A percentile compares a stretch with the other conserved stretches of the same genome.
These are phyloP conservation scores for Escovopsis sp. DNA, from an alignment of 2,329 filamentous ascomycete species.

Conservation along the genomic window DNA sequence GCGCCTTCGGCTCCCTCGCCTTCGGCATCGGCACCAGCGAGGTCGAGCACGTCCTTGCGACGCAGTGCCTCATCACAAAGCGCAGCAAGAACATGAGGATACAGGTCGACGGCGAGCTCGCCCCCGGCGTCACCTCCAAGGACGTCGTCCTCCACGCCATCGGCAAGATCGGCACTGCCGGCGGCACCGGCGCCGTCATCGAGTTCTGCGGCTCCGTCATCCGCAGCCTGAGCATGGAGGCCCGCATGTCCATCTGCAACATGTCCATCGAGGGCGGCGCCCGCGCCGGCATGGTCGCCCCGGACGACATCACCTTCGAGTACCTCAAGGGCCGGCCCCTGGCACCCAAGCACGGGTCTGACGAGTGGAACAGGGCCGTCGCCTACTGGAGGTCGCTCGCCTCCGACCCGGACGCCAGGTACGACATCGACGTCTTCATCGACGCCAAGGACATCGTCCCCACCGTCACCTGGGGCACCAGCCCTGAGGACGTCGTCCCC, in stretches of 20 bases:
- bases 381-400: constrained; percentile 78
- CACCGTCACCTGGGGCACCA: constrained; percentile 93
- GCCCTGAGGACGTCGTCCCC: constrained; percentile 87
- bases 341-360: constrained; percentile 68
- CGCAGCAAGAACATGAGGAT: constrained; percentile 98
- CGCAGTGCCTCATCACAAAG: constrained; percentile 87
- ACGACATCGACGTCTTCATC: constrained; percentile 78
- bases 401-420: constrained; percentile 79
- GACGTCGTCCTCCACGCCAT: constrained; percentile 90
- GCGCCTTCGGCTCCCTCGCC: constrained; percentile 85
- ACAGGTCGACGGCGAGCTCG: constrained; percentile 80
- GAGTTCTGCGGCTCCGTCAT: constrained; percentile 97
- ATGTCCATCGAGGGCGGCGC: constrained; percentile 98
- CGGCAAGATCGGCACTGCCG: constrained; percentile 85
- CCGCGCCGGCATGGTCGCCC: constrained; percentile 90
- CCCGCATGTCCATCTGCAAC: constrained; percentile 98
- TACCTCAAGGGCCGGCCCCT: constrained; percentile 87
- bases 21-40: constrained; percentile 97
- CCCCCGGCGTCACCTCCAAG: constrained; percentile 88
- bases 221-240: constrained; percentile 80
- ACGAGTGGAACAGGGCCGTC: constrained; percentile 79
- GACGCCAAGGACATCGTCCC: constrained; percentile 87
- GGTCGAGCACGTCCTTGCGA: constrained; percentile 95
- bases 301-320: constrained; percentile 85
- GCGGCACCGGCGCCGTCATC: constrained; percentile 86